phyloP scores from a whole-genome alignment of 306 rosid genomes.

The Vachellia collinsii region DNA sequence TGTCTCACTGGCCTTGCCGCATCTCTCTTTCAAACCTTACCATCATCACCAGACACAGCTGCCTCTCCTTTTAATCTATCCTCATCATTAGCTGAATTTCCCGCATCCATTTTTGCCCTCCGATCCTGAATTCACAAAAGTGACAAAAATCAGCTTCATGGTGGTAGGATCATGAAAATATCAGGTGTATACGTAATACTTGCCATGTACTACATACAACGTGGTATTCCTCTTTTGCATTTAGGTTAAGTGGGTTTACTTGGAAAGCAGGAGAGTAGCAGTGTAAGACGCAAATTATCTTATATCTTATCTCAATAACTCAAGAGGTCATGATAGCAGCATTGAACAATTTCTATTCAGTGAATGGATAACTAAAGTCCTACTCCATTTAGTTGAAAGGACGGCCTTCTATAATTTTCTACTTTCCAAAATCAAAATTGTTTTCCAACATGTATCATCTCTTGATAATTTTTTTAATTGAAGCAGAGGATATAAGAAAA shows the following conservation, averaged over 20 bases:
- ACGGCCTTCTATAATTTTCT: not conserved
- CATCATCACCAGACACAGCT: slow-evolving; percentile 32
- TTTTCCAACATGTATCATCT: not conserved
- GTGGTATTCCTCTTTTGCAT: not conserved
- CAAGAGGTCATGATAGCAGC: not conserved
- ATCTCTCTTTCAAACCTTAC: slow-evolving; percentile 29
- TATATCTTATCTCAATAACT: not conserved
- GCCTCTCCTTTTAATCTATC: slow-evolving; percentile 35
- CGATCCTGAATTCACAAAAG: slow-evolving; percentile 47
- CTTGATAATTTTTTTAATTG: not conserved
- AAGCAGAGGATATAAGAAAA: not conserved
- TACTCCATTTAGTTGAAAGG: not conserved
- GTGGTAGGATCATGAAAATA: not conserved
- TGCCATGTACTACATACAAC: not conserved
- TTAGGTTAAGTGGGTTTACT: not conserved
- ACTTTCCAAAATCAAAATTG: not conserved
- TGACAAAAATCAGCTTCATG: not conserved
- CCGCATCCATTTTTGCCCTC: slow-evolving; percentile 36
- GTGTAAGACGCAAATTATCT: not conserved
- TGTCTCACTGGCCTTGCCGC: slow-evolving; percentile 16
- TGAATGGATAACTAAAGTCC: not conserved
- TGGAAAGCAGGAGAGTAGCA: not conserved
- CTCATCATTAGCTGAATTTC: slow-evolving; percentile 32
- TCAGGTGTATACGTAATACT: not conserved
- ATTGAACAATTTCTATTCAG: not conserved